These are phyloP conservation scores for Pestalotiopsis sp. DNA, from an alignment of 2,329 filamentous ascomycete genomes.

Conservation along the genomic window DNA sequence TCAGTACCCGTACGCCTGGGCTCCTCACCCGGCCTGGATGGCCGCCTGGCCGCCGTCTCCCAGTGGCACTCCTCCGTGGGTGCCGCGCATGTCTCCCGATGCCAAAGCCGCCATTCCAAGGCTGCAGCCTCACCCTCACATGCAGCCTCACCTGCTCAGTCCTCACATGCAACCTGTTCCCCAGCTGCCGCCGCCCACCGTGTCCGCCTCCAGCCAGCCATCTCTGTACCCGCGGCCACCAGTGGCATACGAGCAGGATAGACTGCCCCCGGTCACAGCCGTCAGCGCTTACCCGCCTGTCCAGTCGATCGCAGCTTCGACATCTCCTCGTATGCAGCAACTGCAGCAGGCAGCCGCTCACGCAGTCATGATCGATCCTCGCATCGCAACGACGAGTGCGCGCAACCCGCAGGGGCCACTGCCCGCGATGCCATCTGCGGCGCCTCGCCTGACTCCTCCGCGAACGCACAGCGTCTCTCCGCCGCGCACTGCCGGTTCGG, in stretches of 20 bases:
- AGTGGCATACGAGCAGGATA: conserved; percentile 26
- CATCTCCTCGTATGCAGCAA: conserved; percentile 46
- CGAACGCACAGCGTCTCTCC: conserved; percentile 53
- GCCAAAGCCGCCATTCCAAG: conserved; percentile 23
- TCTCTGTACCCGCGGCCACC: conserved; percentile 25
- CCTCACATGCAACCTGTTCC: conserved; percentile 18
- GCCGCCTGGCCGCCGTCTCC: conserved; percentile 39
- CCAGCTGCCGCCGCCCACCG: conserved; percentile 20
- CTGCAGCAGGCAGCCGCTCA: conserved; percentile 45
- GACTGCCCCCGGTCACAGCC: conserved; percentile 23
- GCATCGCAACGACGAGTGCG: conserved; percentile 33
- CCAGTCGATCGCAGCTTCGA: conserved; percentile 22
- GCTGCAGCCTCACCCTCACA: conserved; percentile 20
- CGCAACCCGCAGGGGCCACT: conserved; percentile 47
- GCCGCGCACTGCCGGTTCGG: conserved; percentile 43
- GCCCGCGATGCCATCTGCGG: conserved; percentile 37
- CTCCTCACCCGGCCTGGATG: conserved; percentile 36
- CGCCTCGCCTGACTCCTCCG: conserved; percentile 42
- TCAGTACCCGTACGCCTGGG: conserved; percentile 41
- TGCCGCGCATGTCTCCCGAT: conserved; percentile 29
- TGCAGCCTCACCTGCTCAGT: not conserved
- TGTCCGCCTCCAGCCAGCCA: conserved; percentile 20
- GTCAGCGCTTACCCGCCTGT: conserved; percentile 23
- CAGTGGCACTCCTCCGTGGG: conserved; percentile 42
- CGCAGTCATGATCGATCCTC: conserved; percentile 42